Evolutionary conservation across 257 asterid genomes (phyloP).

Genomic region (Fraxinus pennsylvanica): DNA sequence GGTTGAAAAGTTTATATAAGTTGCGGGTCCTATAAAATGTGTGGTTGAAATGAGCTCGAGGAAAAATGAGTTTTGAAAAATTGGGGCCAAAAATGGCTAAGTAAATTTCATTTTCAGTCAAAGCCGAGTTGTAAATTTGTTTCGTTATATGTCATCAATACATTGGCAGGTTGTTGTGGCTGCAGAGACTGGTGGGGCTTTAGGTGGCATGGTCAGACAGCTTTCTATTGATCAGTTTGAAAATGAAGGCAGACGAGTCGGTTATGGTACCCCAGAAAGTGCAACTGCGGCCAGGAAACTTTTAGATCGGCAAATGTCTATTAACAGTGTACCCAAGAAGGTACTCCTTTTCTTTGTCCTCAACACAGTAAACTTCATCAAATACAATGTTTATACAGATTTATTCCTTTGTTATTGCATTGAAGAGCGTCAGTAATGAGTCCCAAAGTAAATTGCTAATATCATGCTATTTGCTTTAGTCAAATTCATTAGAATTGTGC

Average conservation of each 20-base stretch:
- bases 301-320: conserved; percentile 92
- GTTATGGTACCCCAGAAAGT: conserved; percentile 96
- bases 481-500: background rate
- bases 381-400: background rate
- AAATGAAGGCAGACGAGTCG: conserved; percentile 79
- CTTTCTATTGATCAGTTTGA: conserved; percentile 79
- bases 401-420: background rate
- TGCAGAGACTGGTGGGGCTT: conserved; percentile 82
- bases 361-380: background rate
- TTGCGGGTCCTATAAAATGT: too few species aligned
- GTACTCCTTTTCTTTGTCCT: conserved; percentile 31
- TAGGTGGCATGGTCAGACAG: conserved; percentile 84
- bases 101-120: background rate
- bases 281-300: conserved; percentile 97
- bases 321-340: conserved; percentile 91
- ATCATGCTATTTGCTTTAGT: background rate
- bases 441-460: background rate
- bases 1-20: too few species aligned
- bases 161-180: conserved; percentile 70
- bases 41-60: too few species aligned
- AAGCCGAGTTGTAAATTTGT: conserved; percentile 17
- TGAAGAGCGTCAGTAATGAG: background rate
- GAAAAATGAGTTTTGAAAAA: too few species aligned
- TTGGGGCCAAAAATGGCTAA: too few species aligned
- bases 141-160: conserved; percentile 29